These are phyloP conservation scores for sweet orange (Citrus sinensis) DNA, from an alignment of 345 rosid species.

Conservation along the genomic window DNA sequence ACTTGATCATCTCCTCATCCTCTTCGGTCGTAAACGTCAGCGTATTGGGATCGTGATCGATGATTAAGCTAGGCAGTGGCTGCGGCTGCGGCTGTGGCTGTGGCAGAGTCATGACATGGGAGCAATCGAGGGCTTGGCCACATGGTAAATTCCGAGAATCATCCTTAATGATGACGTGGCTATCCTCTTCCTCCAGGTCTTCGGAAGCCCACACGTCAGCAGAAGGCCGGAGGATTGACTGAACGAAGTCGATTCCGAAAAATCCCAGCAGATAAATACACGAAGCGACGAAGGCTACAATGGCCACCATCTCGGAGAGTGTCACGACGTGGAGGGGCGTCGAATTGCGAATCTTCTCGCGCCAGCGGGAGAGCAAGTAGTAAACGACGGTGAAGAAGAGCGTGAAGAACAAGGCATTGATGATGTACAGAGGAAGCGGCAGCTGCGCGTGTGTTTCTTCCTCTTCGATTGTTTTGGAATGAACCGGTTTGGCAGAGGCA, in stretches of 20 bases:
- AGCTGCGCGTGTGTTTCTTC: conserved; percentile 14
- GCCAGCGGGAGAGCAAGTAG: conserved; percentile 63
- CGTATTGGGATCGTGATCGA: conserved; percentile 8
- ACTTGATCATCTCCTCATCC: conserved; percentile 50
- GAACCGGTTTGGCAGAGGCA: not conserved
- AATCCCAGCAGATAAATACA: conserved; percentile 58
- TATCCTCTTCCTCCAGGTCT: conserved; percentile 38
- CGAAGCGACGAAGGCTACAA: conserved; percentile 50
- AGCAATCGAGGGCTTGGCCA: conserved; percentile 46
- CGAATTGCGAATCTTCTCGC: conserved; percentile 68
- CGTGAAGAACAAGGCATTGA: conserved; percentile 60
- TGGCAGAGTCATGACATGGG: not conserved
- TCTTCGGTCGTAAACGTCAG: conserved; percentile 23
- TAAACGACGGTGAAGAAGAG: conserved; percentile 65
- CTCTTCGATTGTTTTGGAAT: not conserved
- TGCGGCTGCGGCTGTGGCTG: not conserved
- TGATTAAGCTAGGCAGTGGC: conserved; percentile 4
- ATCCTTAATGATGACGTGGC: conserved; percentile 26
- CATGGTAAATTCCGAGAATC: conserved; percentile 41
- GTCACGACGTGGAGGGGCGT: conserved; percentile 58
- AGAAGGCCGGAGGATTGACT: conserved; percentile 50
- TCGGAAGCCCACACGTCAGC: conserved; percentile 46
- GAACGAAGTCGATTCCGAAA: conserved; percentile 68
- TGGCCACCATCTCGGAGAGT: conserved; percentile 53
- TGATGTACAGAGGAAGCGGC: conserved; percentile 45